Percentiles rank a stretch among this genome's conserved stretches.
phyloP scores from a whole-genome alignment of 2,329 filamentous ascomycete genomes.

The Aquanectria penicillioides region DNA sequence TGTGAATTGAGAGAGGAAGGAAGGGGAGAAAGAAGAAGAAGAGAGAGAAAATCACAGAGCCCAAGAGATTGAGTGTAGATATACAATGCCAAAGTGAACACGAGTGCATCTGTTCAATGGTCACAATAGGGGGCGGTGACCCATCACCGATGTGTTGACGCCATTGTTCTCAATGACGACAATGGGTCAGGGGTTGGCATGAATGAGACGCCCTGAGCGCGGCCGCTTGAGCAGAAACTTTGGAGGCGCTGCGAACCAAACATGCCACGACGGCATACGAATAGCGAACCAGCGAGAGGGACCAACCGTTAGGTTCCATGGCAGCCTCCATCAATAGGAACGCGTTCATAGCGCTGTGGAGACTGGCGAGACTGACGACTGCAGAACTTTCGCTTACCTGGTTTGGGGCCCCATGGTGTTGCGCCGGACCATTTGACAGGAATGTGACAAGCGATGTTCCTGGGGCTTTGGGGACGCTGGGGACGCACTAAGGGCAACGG shows the following conservation, averaged over 20 bases:
- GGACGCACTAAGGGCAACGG: too few relatives aligned
- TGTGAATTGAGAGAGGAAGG: neutral
- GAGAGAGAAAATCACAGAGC: neutral
- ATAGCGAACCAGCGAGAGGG: neutral
- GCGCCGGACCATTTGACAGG: neutral
- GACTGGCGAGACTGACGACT: neutral
- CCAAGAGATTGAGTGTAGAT: neutral
- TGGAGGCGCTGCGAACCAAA: neutral
- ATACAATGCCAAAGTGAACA: neutral
- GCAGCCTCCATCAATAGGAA: neutral
- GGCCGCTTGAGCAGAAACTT: neutral
- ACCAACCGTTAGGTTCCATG: neutral
- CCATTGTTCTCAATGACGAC: neutral
- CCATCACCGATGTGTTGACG: neutral
- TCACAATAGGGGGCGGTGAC: slow-evolving; percentile 3
- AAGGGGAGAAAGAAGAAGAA: neutral
- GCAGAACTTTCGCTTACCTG: neutral
- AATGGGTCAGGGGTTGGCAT: neutral
- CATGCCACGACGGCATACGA: neutral
- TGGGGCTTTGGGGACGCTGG: too few relatives aligned
- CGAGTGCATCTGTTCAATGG: neutral
- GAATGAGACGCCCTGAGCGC: neutral
- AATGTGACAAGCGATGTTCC: slow-evolving; percentile 6
- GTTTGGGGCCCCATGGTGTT: neutral
- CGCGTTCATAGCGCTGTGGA: neutral